A percentile compares a stretch with the other conserved stretches of the same genome.
These are phyloP conservation scores for Brachypodium distachyon DNA, from an alignment of 202 grass and related monocot genomes.

Conservation along the genomic window DNA sequence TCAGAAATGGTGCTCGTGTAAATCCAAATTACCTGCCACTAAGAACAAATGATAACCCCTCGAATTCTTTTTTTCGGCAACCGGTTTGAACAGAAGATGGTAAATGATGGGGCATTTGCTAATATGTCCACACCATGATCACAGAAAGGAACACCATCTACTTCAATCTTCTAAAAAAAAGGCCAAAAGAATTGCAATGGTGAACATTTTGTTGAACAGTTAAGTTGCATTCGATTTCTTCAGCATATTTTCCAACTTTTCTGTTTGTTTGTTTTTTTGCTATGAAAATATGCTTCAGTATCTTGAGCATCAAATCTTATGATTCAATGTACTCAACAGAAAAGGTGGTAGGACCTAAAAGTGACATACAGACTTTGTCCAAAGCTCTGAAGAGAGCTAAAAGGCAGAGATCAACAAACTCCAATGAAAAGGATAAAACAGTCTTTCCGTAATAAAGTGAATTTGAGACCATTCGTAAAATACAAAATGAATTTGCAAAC, in stretches of 20 bases:
- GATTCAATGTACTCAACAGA: not conserved
- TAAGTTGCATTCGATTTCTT: not conserved
- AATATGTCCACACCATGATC: not conserved
- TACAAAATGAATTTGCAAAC: not conserved
- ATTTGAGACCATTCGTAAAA: not conserved
- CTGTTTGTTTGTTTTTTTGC: not conserved
- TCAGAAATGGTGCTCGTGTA: not conserved
- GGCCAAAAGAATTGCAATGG: not conserved
- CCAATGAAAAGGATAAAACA: not conserved
- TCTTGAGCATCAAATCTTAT: not conserved
- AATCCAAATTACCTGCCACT: not conserved
- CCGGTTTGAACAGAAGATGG: not conserved
- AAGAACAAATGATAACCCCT: not conserved
- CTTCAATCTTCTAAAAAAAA: not conserved
- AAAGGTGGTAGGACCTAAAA: not conserved
- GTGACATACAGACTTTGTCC: not conserved
- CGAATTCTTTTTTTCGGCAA: not conserved
- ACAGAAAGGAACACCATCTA: not conserved
- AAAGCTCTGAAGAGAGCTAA: not conserved
- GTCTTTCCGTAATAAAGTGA: not conserved
- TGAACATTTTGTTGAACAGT: not conserved
- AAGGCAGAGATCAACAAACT: not conserved
- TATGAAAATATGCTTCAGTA: not conserved
- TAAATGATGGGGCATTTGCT: not conserved
- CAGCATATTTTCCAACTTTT: not conserved